Conservation (phyloP, 352 stramenopile genomes). For the Globisporangium solare region DNA sequence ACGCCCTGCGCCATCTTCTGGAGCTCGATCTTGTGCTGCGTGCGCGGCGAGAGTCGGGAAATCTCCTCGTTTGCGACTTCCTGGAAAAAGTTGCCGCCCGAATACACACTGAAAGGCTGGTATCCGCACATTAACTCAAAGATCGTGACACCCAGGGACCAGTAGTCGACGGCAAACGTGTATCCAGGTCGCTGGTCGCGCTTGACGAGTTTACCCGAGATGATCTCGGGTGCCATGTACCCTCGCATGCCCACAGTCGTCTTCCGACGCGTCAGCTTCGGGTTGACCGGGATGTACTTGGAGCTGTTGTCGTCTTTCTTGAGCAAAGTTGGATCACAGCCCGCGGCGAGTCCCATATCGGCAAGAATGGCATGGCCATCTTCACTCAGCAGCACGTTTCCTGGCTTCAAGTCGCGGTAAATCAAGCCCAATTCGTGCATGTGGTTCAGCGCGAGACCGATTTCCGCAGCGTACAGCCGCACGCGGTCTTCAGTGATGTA, state of each 20-base stretch:
- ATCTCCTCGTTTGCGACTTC: conserved; percentile 79
- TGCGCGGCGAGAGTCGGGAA: conserved; percentile 60
- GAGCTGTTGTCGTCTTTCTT: conserved; percentile 49
- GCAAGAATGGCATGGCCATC: conserved; percentile 88
- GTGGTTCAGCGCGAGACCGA: conserved; percentile 82
- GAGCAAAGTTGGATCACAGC: conserved; percentile 46
- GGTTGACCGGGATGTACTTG: conserved; percentile 46
- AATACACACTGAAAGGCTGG: conserved; percentile 75
- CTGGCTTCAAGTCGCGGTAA: conserved; percentile 87
- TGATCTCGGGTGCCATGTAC: conserved; percentile 91
- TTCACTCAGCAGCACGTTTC: conserved; percentile 86
- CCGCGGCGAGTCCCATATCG: conserved; percentile 82
- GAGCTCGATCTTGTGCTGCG: conserved; percentile 76
- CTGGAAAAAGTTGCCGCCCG: conserved; percentile 69
- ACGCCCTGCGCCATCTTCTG: conserved; percentile 76
- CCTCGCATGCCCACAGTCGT: conserved; percentile 84
- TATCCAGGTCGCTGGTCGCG: conserved; percentile 75
- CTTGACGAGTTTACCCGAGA: conserved; percentile 80
- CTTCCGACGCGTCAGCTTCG: conserved; percentile 65
- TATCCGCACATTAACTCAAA: conserved; percentile 88
- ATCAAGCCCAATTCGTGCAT: conserved; percentile 86
- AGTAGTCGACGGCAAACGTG: conserved; percentile 74
- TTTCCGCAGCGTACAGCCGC: conserved; percentile 79
- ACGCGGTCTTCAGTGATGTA: conserved; percentile 76
- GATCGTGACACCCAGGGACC: conserved; percentile 80